Base-by-base conservation (phyloP, 805 yeast species). In the Metschnikowia vanudenii region DNA sequence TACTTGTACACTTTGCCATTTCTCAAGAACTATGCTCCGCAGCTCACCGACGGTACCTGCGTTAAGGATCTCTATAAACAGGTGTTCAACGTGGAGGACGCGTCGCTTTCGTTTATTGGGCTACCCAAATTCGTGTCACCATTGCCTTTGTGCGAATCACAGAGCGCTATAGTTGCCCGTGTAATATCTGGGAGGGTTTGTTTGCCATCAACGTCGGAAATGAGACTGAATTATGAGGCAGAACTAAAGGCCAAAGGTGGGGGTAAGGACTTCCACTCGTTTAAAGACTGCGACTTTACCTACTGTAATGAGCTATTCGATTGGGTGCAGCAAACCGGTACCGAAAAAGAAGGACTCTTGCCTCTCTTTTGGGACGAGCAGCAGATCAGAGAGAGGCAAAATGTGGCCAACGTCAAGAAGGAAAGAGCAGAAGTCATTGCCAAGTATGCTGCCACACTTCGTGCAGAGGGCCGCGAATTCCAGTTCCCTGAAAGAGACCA, bases 351-450 rank as follows among this genome's bases (percentile, higher is more conserved):
- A 1, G 65, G 65, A 8, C 51, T 61, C 24, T 41, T 54, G 29
- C 63, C 64, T 1, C 33, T 43, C 7, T 45, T 32, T 32, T 61
- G 65, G 65, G 61, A 54, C 37, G 53, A 42, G 3, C 35, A 50
- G 19, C 38, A 47, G 31, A 53, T 44, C 16, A 29, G 24, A 3
- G 49, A 52, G 30, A 51, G 65, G 16, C 42, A 45, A n/a, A 36
- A 43, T 20, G 51, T 55, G 11, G 50, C 53, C 32, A 46, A 34
- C 7, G 19, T 51, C n/a, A 61, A 61, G 49, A 41, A 46, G 24
- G 47, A 43, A n/a, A 39, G 63, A 22, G 45, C 39, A 19, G 46
- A 42, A 10, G 45, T 20, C 13, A 46, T 57, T 17, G 46, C 43
- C n/a, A 45, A 50, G 34, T 42, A 55, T 38, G 55, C 58, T 2